Percentiles rank a stretch among this genome's conserved stretches.
These are phyloP conservation scores for Mixia osmundae DNA, from an alignment of 1,284 basidiomycete genomes.

Conservation along the genomic window DNA sequence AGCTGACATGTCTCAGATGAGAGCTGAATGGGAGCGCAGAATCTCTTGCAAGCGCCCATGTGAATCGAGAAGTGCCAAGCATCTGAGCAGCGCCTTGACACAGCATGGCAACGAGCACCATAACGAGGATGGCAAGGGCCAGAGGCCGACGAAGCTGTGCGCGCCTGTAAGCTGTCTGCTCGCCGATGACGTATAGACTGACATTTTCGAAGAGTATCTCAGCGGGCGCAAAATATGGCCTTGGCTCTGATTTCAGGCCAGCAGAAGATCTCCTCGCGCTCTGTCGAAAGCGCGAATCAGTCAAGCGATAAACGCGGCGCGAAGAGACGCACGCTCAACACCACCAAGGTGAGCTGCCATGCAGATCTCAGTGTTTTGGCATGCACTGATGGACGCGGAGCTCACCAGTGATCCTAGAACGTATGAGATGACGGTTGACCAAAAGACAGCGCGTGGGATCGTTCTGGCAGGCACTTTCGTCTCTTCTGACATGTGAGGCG, in stretches of 20 bases:
- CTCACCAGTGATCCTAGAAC: conserved; percentile 14
- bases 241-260: neutral
- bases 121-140: conserved; percentile 10
- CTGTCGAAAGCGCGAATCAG: too few relatives aligned
- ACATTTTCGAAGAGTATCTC: neutral
- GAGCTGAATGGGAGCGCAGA: conserved; percentile 15
- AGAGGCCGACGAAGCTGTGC: conserved; percentile 1
- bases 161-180: neutral
- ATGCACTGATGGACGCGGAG: neutral
- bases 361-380: neutral
- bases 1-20: conserved; percentile 12
- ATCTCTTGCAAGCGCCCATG: conserved; percentile 17
- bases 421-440: conserved; percentile 13
- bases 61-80: conserved; percentile 17
- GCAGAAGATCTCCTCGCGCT: too few relatives aligned
- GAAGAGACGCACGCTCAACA: too few relatives aligned
- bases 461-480: conserved; percentile 14
- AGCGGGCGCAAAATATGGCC: neutral
- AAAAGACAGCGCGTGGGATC: conserved; percentile 17
- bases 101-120: conserved; percentile 14
- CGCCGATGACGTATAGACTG: neutral
- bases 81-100: conserved; percentile 14
- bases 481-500: conserved; percentile 17
- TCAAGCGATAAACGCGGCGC: too few relatives aligned
- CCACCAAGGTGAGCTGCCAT: neutral